A percentile compares a stretch with the other conserved stretches of the same genome.
Evolutionary conservation across 2,329 filamentous ascomycete species (phyloP).

Genomic region (Dactylella cylindrospora): DNA sequence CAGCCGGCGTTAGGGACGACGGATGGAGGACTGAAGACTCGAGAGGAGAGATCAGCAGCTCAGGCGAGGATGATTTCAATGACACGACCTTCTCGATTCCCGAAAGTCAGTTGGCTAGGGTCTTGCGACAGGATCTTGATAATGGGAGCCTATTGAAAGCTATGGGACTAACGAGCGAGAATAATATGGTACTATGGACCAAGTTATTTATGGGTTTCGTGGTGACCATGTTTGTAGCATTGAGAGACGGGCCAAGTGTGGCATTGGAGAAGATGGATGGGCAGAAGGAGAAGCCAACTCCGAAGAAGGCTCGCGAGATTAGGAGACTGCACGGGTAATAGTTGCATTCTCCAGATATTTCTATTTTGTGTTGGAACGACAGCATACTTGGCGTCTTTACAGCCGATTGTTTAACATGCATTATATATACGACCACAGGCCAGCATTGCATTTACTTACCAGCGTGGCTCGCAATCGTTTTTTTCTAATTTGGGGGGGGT

Average conservation of each 20-base stretch:
- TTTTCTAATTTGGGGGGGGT: background rate
- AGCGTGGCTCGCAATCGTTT: background rate
- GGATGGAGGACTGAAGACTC: conserved; percentile 42
- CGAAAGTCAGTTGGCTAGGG: conserved; percentile 22
- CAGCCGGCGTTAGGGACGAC: conserved; percentile 14
- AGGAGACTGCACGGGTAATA: conserved; percentile 8
- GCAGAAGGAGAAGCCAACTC: conserved; percentile 4
- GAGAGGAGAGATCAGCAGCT: conserved; percentile 25
- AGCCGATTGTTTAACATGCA: too few relatives aligned
- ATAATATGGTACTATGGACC: conserved; percentile 31
- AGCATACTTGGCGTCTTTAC: too few relatives aligned
- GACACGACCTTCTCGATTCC: conserved; percentile 25
- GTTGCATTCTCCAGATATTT: too few relatives aligned
- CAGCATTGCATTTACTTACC: background rate
- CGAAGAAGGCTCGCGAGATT: conserved; percentile 18
- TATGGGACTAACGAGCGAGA: conserved; percentile 26
- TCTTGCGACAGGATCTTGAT: conserved; percentile 27
- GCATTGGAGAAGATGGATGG: conserved; percentile 34
- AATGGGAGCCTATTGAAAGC: conserved; percentile 23
- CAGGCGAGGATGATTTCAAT: conserved; percentile 11
- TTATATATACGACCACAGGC: background rate
- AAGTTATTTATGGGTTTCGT: conserved; percentile 31
- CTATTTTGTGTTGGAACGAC: too few relatives aligned
- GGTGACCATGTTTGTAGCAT: conserved; percentile 37
- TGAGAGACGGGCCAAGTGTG: conserved; percentile 35